Evolutionary conservation across 129 eudicot genomes (phyloP), one percentile per base, ranked within the genome.

Genomic region (Dittrichia graveolens): DNA sequence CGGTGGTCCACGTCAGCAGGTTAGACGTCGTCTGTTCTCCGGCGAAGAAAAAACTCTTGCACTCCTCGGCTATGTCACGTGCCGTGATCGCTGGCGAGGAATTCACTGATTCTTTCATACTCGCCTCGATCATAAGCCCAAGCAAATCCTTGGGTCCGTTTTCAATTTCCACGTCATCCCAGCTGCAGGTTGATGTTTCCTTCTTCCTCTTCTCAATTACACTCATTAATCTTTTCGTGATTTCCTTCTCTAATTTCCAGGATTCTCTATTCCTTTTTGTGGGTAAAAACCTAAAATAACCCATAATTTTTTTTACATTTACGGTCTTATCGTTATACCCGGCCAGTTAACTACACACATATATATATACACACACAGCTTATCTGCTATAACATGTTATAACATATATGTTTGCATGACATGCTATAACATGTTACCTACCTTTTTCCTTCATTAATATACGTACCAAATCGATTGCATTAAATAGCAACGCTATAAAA

Each of bases 11-110:
- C 69, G 98, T 93, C 81, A 93, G 87, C 89, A 89, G 57, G 75
- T 93, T 93, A 44, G 98, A 76, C 56, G 98, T 93, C 39, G 98
- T 93, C 6, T 93, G 96, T 67, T 87, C 88, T 41, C 98, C 98
- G 61, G 96, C 98, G 39, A 89, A 85, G 88, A 87, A 93, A 71
- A 93, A 85, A 46, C 85, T 85, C 82, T 93, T 93, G 81, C 98
- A 93, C 84, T 93, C 98, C 80, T 93, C 98, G 0, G 88, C 95
- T 7, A 93, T 88, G 86, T 93, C 98, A 73, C 76, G 67, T 11
- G 80, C 71, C 0, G 96, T 87, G 9, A 93, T 89, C 11, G 64
- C 61, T 45, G 46, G 31, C 15, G 79, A 48, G 35, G 75, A 57
- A 81, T 67, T 72, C 47, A 47, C 63, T 50, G 78, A 75, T 67